phyloP scores from a whole-genome alignment of 768 basidiomycete species.

The Tulasnella sp. region DNA sequence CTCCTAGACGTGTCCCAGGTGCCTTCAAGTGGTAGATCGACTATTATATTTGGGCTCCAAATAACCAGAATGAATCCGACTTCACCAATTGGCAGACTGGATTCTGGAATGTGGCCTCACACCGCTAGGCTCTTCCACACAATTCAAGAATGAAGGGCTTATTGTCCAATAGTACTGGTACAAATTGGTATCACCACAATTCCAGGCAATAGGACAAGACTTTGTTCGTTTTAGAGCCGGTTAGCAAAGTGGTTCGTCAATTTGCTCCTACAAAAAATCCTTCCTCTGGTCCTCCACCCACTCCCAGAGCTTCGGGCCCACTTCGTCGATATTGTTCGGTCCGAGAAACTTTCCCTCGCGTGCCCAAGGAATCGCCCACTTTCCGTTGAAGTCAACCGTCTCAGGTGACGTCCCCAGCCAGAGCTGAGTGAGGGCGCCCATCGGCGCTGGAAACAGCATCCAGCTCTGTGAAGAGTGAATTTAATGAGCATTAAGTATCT shows the following conservation, averaged over 20 bases:
- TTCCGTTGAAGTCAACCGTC: constrained; percentile 13
- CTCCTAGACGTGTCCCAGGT: no score
- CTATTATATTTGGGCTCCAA: no score
- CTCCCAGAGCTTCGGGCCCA: constrained; percentile 42
- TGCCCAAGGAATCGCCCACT: constrained; percentile 52
- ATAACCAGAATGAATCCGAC: no score
- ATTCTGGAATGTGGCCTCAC: no score
- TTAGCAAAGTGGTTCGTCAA: background rate
- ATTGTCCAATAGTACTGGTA: no score
- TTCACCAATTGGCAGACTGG: no score
- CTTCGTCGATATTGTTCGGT: constrained; percentile 38
- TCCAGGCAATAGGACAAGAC: no score
- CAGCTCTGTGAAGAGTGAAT: background rate
- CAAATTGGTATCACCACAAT: no score
- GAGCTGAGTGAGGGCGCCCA: constrained; percentile 24
- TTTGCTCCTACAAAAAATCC: background rate
- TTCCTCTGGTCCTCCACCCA: constrained; percentile 48
- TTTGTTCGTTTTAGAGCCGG: no score
- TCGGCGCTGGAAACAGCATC: constrained; percentile 17
- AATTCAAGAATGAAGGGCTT: no score
- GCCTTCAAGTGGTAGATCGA: no score
- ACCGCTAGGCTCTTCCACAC: no score
- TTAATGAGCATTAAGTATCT: background rate
- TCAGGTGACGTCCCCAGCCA: constrained; percentile 23
- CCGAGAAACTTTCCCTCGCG: constrained; percentile 37